Base-by-base conservation (phyloP, 768 basidiomycete genomes). In the Fistulinella prunicolor region DNA sequence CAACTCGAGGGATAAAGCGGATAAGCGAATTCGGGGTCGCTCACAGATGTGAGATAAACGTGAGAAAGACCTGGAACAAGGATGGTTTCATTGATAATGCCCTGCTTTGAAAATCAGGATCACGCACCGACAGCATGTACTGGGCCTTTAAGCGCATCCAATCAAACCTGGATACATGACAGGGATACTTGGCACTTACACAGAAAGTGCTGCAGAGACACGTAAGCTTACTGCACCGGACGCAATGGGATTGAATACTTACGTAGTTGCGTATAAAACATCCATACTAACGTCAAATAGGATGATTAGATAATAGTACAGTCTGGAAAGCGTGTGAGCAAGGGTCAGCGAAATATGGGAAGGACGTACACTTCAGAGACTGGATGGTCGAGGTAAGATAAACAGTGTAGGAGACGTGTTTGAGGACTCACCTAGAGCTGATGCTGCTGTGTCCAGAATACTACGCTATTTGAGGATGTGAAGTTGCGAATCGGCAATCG, bases 271-370 rank as follows among this genome's bases (percentile, higher is more conserved):
- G 23, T 58, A 51, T 43, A 68, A 39, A 14, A 61, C 34, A 0
- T 60, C 58, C 41, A 66, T 35, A 20, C 45, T 45, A 41, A 49
- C 60, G 22, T 64, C 40, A 29, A 60, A 66, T 38, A 64, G 32
- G 32, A 35, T 47, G 13, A 66, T 62, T 26, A 66, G 38, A 37
- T 61, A 65, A 35, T 65, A 51, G 49, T 66, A 68, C 44, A 67
- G 19, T 41, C 65, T 66, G 14, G 35, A n/a, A 34, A 13, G 12
- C 17, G 41, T 10, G 34, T 62, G 42, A 60, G 46, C n/a, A 38
- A 46, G 35, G 28, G 40, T n/a, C 20, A 16, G 7, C 1, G n/a
- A 17, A 12, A 29, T 22, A 17, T 24, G 38, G 44, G 42, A 34
- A 21, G 23, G 23, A 14, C 58, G 1, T 59, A 66, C 65, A 63